Conservation (phyloP, 2,329 filamentous ascomycete genomes). For the Fusarium sp. region DNA sequence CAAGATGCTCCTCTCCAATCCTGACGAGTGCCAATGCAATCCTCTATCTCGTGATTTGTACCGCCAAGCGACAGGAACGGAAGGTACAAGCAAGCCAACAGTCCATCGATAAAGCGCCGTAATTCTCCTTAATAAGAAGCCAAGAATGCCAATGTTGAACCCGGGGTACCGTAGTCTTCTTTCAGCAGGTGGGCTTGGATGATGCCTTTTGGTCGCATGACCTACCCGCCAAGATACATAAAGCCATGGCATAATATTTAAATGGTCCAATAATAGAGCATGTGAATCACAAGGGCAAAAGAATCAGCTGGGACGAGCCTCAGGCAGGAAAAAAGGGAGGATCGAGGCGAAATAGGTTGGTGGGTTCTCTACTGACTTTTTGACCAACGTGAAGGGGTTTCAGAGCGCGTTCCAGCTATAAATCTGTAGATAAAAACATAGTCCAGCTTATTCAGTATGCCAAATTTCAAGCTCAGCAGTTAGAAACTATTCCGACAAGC, state of each 20-base stretch:
- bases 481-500: neutral
- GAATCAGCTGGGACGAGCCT: neutral
- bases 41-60: conserved; percentile 23
- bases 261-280: neutral
- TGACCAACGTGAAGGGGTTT: too few species aligned
- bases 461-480: neutral
- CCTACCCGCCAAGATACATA: neutral
- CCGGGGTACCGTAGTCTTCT: neutral
- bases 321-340: neutral
- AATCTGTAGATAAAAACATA: too few species aligned
- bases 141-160: neutral
- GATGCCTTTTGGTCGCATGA: neutral
- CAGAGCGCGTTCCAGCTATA: too few species aligned
- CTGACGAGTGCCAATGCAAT: conserved; percentile 20
- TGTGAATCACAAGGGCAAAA: neutral
- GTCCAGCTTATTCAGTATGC: neutral
- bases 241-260: neutral
- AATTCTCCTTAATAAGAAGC: neutral
- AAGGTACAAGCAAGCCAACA: conserved; percentile 8
- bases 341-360: neutral
- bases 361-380: too few species aligned
- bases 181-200: neutral
- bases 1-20: conserved; percentile 28
- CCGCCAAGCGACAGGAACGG: conserved; percentile 33
- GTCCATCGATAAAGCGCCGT: neutral